Base-by-base conservation (phyloP, 1,139 yeast species). In the Kodamaea ohmeri region DNA sequence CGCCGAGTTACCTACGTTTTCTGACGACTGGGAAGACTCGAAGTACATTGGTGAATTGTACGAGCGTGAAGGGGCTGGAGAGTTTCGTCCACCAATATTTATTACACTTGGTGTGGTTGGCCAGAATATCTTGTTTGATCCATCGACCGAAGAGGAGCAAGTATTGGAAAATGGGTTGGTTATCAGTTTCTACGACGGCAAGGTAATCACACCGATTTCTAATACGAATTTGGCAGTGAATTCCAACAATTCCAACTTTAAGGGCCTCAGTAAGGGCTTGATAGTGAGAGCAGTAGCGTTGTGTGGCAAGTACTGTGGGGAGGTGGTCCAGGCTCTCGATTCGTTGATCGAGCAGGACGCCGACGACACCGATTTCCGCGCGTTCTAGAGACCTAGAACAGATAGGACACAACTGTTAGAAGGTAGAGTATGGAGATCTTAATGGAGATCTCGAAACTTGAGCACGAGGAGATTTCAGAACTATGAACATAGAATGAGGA, bases 1-100 rank as follows among this genome's bases (percentile, higher is more conserved):
- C 13, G 96, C 86, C 53, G 96, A 89, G 58, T 81, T 86, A 46
- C 97, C 97, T 1, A 86, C 89, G 0, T 90, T 90, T 54, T 82
- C 90, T 32, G 97, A 89, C 52, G 95, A 80, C 55, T 90, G 85
- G 92, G 83, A 71, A 52, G 70, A 66, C 46, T 77, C 83, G 24
- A 68, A 51, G 40, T 71, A 57, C 33, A 60, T 84, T 25, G 67
- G 74, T 2, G 63, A 60, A 4, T 48, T 52, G 32, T 53, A 61
- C 6, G 52, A 55, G 29, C 53, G 53, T 4, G 44, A 41, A 2
- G 28, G 28, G 11, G 14, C 6, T 14, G 39, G 40, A n/a, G 39
- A 41, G 0, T 77, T 77, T 61, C 71, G 71, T 35, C 94, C 95
- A 1, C 96, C 97, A 0, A 63, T 90, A 17, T 66, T 86, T 32